phyloP scores from a whole-genome alignment of 495 filamentous ascomycete species.

The Aspergillus bertholletiae region DNA sequence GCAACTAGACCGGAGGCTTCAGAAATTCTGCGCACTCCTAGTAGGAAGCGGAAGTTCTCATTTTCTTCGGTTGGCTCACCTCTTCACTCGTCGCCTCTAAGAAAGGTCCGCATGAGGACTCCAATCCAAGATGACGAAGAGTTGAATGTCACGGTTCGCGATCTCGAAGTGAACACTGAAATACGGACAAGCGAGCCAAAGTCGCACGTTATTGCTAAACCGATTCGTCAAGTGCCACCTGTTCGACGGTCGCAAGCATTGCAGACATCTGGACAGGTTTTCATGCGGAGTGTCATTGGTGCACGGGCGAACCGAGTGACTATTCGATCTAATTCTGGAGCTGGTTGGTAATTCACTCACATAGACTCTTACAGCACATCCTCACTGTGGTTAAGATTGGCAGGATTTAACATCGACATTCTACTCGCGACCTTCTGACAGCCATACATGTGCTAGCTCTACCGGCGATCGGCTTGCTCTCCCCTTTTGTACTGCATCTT shows the following conservation, averaged over 20 bases:
- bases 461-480: slow-evolving; percentile 55
- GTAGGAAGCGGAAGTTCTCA: slow-evolving; percentile 42
- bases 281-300: slow-evolving; percentile 40
- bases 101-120: slow-evolving; percentile 35
- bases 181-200: slow-evolving; percentile 13
- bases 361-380: slow-evolving; percentile 6
- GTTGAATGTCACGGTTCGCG: slow-evolving; percentile 25
- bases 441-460: slow-evolving; percentile 55
- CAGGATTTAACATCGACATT: slow-evolving; percentile 70
- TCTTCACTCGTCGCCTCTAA: slow-evolving; percentile 53
- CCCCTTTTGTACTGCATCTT: slow-evolving; percentile 73
- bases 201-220: slow-evolving; percentile 17
- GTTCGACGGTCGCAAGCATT: slow-evolving; percentile 41
- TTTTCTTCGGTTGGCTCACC: slow-evolving; percentile 49
- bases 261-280: slow-evolving; percentile 36
- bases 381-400: slow-evolving; percentile 51
- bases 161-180: slow-evolving; percentile 25
- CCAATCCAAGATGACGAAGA: slow-evolving; percentile 32
- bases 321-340: slow-evolving; percentile 38
- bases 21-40: slow-evolving; percentile 33
- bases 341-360: slow-evolving; percentile 28
- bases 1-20: slow-evolving; percentile 27
- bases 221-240: slow-evolving; percentile 27
- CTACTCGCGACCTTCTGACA: slow-evolving; percentile 62
- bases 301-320: slow-evolving; percentile 31